phyloP scores from a whole-genome alignment of 2,329 filamentous ascomycete genomes.

The Neonectria ditissima region DNA sequence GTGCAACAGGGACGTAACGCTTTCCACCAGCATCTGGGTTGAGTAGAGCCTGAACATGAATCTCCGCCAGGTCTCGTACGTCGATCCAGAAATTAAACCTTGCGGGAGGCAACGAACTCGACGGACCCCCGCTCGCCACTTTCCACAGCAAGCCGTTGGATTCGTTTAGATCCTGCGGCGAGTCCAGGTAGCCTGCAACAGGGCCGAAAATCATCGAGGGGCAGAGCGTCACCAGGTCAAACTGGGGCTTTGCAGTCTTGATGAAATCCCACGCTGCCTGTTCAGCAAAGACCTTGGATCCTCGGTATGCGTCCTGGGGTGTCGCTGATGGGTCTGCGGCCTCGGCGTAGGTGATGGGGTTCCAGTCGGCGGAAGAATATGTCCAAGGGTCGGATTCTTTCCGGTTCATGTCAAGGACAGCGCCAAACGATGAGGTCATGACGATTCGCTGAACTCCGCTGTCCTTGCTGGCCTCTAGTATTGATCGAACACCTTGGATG shows the following conservation, averaged over 20 bases:
- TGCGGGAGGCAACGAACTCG: conserved; percentile 15
- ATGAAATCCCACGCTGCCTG: conserved; percentile 21
- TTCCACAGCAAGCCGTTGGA: conserved; percentile 24
- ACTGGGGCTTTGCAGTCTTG: conserved; percentile 16
- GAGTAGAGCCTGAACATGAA: conserved; percentile 16
- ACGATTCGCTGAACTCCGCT: conserved; percentile 16
- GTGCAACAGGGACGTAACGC: conserved; percentile 18
- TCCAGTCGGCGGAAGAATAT: conserved; percentile 27
- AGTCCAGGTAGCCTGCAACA: neutral
- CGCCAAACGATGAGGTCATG: conserved; percentile 24
- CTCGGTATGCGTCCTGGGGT: conserved; percentile 26
- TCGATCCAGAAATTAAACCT: conserved; percentile 30
- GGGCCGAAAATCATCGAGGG: conserved; percentile 29
- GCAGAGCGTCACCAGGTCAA: conserved; percentile 24
- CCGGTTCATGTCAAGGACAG: conserved; percentile 21
- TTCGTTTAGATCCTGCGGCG: conserved; percentile 21
- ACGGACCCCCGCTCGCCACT: conserved; percentile 8
- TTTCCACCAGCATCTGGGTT: conserved; percentile 15
- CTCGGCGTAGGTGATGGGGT: conserved; percentile 23
- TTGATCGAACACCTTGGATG: conserved; percentile 19
- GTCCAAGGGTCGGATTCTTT: conserved; percentile 16
- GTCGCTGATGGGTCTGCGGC: conserved; percentile 13
- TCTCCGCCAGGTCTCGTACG: conserved; percentile 26
- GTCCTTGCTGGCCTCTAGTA: conserved; percentile 17
- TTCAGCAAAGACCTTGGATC: conserved; percentile 27